These are phyloP conservation scores for Melanogaster broomeanus DNA, from an alignment of 768 basidiomycete genomes.

Conservation along the genomic window DNA sequence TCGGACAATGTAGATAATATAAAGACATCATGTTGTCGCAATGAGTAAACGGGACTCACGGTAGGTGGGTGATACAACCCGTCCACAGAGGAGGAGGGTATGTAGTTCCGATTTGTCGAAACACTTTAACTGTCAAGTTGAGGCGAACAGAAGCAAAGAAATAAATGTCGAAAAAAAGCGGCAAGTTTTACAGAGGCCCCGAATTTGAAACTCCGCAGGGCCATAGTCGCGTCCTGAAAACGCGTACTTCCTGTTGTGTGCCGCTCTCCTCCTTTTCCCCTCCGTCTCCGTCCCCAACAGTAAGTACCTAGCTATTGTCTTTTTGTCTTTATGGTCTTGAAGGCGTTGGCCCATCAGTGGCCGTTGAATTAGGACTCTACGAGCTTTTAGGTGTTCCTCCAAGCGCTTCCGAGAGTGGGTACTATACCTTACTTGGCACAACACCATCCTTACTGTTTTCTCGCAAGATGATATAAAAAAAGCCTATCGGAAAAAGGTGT, in stretches of 20 bases:
- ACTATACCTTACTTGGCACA: not conserved
- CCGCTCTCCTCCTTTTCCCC: conserved; percentile 1
- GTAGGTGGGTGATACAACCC: not conserved
- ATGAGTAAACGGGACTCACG: conserved; percentile 21
- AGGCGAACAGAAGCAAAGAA: not conserved
- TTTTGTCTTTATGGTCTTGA: not conserved
- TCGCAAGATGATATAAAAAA: conserved; percentile 82
- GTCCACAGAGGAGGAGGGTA: no score
- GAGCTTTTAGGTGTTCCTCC: conserved; percentile 78
- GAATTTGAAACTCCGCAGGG: conserved; percentile 33
- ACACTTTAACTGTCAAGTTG: no score
- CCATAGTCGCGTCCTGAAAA: conserved; percentile 28
- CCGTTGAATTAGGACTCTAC: conserved; percentile 80
- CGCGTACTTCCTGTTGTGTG: conserved; percentile 14
- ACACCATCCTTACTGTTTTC: conserved; percentile 9
- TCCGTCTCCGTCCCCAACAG: conserved; percentile 18
- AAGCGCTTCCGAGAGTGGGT: conserved; percentile 69
- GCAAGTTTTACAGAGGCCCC: not conserved
- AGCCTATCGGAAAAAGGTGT: conserved; percentile 91
- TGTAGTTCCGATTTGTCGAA: no score
- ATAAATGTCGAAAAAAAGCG: not conserved
- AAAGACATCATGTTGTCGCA: conserved; percentile 51
- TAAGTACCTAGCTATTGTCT: conserved; percentile 20
- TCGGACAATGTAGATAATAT: conserved; percentile 94
- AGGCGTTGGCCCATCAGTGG: conserved; percentile 47